Percentiles rank a stretch among this genome's conserved stretches.
Evolutionary conservation across 106 monocot species (phyloP).

Genomic region (Dendrobium catenatum): DNA sequence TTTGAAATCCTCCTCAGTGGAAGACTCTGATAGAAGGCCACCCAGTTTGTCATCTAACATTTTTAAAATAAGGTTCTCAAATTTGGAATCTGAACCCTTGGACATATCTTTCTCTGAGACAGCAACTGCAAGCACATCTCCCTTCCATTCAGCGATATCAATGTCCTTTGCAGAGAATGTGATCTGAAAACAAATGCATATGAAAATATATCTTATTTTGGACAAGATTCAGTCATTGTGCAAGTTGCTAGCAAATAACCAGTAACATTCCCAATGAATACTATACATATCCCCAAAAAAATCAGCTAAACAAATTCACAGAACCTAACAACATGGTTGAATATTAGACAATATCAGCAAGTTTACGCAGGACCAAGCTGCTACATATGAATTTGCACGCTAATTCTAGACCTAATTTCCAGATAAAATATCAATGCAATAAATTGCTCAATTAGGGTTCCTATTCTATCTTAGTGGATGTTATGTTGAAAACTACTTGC

Average conservation of each 20-base stretch:
- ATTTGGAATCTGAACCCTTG: slow-evolving; percentile 71
- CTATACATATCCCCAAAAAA: neutral
- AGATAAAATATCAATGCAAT: too few species aligned
- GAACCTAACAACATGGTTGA: neutral
- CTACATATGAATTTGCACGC: neutral
- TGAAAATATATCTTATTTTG: neutral
- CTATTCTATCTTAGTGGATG: too few species aligned
- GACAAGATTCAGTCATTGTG: neutral
- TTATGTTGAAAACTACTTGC: too few species aligned
- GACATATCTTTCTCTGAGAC: slow-evolving; percentile 85
- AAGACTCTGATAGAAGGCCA: slow-evolving; percentile 67
- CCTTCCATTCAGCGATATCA: slow-evolving; percentile 79
- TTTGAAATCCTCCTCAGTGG: slow-evolving; percentile 84
- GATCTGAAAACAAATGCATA: slow-evolving; percentile 35
- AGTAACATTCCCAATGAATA: neutral
- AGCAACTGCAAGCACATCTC: slow-evolving; percentile 82
- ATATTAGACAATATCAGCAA: neutral
- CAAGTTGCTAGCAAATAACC: neutral
- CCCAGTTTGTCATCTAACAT: slow-evolving; percentile 61
- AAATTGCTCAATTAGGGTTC: too few species aligned
- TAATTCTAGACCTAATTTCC: too few species aligned
- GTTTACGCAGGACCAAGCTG: neutral
- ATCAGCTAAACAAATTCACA: neutral
- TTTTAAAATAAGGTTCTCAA: slow-evolving; percentile 72
- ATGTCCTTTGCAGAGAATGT: slow-evolving; percentile 71